Base-by-base conservation (phyloP, 1,139 yeast genomes). In the Yamadazyma kanchanaburiensis region DNA sequence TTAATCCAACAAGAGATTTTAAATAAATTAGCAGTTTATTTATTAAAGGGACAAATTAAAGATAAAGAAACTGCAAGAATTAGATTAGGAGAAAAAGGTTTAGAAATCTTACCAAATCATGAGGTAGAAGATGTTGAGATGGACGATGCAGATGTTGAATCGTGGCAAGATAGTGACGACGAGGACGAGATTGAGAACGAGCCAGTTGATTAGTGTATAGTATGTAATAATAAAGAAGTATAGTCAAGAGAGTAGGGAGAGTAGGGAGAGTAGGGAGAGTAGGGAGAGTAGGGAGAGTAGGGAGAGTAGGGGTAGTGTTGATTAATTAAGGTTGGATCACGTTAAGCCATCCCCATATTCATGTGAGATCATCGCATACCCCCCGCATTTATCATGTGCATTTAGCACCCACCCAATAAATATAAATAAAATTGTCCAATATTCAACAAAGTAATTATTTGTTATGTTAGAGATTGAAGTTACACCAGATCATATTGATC, bases 61-160 rank as follows among this genome's bases (percentile, higher is more conserved):
- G 96, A 91, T 50, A 87, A 88, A 56, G 99, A 91, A 55, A 68
- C 73, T 5, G 96, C 87, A 9, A 65, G 64, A 25, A 83, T 91
- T 23, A 70, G 74, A 12, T 55, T 71, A 40, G 79, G 79, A 15
- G 74, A 70, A 27, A 61, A 61, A 35, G 94, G 94, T 11, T 65
- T 91, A 36, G 83, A 77, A 25, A 95, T 94, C 4, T 43, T 81
- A 26, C 89, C 96, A 27, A 94, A 91, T 59, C 97, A 91, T 49
- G 89, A 82, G 38, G 66, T 70, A n/a, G 72, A 64, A 15, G 77
- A 68, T 30, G 67, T 64, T 40, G 78, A 72, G 31, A 74, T 74
- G 68, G 64, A 55, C 9, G 80, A 74, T 42, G 74, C 69, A 11
- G 78, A 64, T 38, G 74, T 63, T 29, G 73, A 71, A 25, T 75